A percentile compares a stretch with the other conserved stretches of the same genome.
Conservation (phyloP, 139 green algal genomes). For the Chlorella vulgaris region DNA sequence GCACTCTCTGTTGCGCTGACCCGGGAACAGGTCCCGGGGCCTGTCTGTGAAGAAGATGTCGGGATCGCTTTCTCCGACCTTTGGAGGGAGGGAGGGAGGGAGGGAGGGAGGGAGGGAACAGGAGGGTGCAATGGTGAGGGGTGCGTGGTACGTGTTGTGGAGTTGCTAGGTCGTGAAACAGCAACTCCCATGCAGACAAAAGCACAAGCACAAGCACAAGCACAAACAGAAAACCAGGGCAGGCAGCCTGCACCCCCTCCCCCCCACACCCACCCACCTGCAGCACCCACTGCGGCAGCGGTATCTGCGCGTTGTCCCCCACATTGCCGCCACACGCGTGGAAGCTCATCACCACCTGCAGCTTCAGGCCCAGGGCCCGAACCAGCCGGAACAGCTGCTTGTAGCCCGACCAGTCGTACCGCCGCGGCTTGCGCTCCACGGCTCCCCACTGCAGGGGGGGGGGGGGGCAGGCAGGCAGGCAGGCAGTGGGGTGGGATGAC, state of each 20-base stretch:
- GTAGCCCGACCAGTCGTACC: constrained; percentile 89
- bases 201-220: too few species aligned
- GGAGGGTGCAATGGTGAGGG: background rate
- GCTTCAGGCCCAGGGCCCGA: constrained; percentile 71
- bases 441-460: constrained; percentile 79
- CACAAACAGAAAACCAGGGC: too few species aligned
- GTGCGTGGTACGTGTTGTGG: background rate
- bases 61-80: constrained; percentile 4
- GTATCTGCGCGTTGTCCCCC: constrained; percentile 82
- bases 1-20: constrained; percentile 82
- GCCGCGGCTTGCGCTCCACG: constrained; percentile 77
- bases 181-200: too few species aligned
- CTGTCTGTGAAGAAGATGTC: constrained; percentile 70
- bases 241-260: too few species aligned
- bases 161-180: background rate
- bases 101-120: too few species aligned
- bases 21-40: constrained; percentile 52
- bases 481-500: background rate
- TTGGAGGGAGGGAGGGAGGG: too few species aligned
- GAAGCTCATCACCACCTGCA: constrained; percentile 94
- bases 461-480: background rate
- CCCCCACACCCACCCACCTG: constrained; percentile 51
- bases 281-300: constrained; percentile 86
- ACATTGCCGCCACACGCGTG: constrained; percentile 96
- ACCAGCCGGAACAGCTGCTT: constrained; percentile 78